Base-by-base conservation (phyloP, 257 asterid genomes). In the Echites panduratus region DNA sequence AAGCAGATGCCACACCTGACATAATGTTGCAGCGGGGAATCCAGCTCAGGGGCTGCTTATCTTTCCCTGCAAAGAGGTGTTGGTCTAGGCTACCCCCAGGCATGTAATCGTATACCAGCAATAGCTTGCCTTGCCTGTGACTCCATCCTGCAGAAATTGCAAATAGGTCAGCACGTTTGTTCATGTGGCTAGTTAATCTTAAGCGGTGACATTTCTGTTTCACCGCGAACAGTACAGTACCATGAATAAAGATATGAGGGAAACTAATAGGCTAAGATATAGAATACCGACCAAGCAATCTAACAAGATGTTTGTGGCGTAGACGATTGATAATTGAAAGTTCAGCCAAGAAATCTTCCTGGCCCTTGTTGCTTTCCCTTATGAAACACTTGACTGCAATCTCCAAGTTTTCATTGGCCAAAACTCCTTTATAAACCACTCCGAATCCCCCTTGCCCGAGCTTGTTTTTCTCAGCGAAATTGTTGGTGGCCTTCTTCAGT, bases 371-470 rank as follows among this genome's bases (percentile, higher is more conserved):
- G 22, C 83, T 94, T 58, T 87, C 98, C 81, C 96, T 89, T 48
- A 91, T 80, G 59, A 94, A 88, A 68, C 91, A 79, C 82, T 94
- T 94, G 20, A 94, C 97, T 0, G 99, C 99, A 70, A 89, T 86
- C 72, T 91, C 96, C 78, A 58, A 27, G 40, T 83, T 79, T 73
- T 88, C 97, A 58, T 76, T 85, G 4, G 64, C 85, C 81, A 94
- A 40, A 32, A 78, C 6, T 9, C 99, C 99, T 73, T 53, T 83
- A 58, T 85, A 89, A 1, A 94, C 98, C 77, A 85, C 95, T 7
- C 98, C 98, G 69, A 71, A 94, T 0, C 98, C 98, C 0, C 98
- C 97, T 72, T 88, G 86, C 2, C 98, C 98, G 1, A 94, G 90
- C 83, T 94, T 89, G 52, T 86, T 76, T 81, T 70, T 87, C 68